A percentile compares a stretch with the other conserved stretches of the same genome.
Conservation (phyloP, 805 yeast genomes). For the Yarrowia sp. region DNA sequence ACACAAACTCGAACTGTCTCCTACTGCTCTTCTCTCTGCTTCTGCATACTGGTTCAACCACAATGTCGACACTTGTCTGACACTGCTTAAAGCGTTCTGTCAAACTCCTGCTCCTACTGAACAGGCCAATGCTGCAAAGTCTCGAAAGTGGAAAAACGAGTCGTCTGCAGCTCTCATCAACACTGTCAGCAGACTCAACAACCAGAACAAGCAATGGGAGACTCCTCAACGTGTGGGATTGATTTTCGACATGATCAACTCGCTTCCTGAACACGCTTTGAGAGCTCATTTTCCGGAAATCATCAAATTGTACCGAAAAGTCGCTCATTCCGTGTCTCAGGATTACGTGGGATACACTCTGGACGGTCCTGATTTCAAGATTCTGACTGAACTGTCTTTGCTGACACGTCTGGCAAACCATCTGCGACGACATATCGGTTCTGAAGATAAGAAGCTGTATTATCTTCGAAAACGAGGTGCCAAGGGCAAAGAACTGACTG, state of each 20-base stretch:
- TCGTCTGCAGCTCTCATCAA: background rate
- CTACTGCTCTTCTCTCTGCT: background rate
- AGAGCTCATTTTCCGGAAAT: background rate
- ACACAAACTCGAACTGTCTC: background rate
- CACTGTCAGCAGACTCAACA: background rate
- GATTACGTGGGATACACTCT: constrained; percentile 21
- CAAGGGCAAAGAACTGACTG: background rate
- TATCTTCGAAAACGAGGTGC: background rate
- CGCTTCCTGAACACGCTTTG: constrained; percentile 5
- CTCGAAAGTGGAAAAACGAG: background rate
- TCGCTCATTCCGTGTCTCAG: constrained; percentile 3
- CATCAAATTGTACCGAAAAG: constrained; percentile 10
- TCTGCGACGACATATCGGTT: background rate
- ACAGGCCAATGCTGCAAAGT: background rate
- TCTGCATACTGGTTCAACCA: background rate
- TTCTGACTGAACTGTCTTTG: background rate
- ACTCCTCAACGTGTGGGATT: background rate
- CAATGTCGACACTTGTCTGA: background rate
- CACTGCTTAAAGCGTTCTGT: constrained; percentile 7
- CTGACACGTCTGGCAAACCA: background rate
- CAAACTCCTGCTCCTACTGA: background rate
- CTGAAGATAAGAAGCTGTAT: background rate
- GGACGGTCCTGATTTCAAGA: background rate
- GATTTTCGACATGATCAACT: background rate
- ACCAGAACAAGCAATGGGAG: background rate